Percentiles rank a stretch among this genome's conserved stretches.
phyloP scores from a whole-genome alignment of 257 asterid genomes.

The Sherardia arvensis region DNA sequence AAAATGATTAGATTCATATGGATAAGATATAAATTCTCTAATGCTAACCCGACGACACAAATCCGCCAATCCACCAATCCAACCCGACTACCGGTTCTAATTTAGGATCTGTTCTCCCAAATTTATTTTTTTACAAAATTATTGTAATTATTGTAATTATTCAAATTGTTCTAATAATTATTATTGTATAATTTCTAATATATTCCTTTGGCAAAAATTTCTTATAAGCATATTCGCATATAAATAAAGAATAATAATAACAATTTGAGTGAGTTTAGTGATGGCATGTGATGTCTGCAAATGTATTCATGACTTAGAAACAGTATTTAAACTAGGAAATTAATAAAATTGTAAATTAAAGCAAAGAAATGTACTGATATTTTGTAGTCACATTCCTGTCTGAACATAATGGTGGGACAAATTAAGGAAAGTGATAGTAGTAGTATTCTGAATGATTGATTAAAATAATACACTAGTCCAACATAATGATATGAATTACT shows the following conservation, averaged over 20 bases:
- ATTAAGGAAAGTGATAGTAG: slow-evolving; percentile 2
- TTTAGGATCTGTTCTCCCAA: no score
- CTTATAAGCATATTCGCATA: not conserved
- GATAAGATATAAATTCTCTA: no score
- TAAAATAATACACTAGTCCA: not conserved
- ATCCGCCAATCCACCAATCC: no score
- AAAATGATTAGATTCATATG: no score
- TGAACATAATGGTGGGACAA: slow-evolving; percentile 3
- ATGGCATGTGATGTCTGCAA: slow-evolving; percentile 22
- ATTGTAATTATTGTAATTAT: no score
- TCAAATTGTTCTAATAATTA: no score
- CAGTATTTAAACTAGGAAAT: not conserved
- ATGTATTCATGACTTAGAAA: slow-evolving; percentile 17
- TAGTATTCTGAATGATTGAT: not conserved
- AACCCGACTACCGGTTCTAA: no score
- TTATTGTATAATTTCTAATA: no score
- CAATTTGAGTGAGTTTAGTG: not conserved
- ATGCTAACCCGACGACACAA: no score
- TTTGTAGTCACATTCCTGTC: not conserved
- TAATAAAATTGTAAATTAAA: not conserved
- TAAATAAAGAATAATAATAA: no score
- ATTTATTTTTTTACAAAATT: no score
- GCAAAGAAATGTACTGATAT: no score
- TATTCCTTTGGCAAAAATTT: not conserved
- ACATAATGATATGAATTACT: not conserved